Conservation (phyloP, 805 yeast genomes). For the Kuraishia floccosa region DNA sequence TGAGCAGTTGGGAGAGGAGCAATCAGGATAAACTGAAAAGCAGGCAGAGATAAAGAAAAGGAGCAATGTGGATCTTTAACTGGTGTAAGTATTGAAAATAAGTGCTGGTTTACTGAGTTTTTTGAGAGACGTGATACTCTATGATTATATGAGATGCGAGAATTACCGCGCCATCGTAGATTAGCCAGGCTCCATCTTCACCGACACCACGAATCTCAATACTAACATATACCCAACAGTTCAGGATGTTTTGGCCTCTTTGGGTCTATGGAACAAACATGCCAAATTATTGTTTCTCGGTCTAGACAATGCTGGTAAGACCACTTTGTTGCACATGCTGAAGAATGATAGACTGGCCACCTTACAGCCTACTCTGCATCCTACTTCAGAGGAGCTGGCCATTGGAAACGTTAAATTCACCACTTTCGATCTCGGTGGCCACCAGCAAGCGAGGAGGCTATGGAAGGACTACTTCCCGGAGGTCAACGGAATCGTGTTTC, state of each 20-base stretch:
- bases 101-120: too few species aligned
- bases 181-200: too few species aligned
- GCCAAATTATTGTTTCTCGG: slow-evolving; percentile 94
- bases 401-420: slow-evolving; percentile 96
- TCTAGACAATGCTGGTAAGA: slow-evolving; percentile 96
- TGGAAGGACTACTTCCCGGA: slow-evolving; percentile 99
- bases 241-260: slow-evolving; percentile 66
- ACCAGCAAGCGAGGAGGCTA: slow-evolving; percentile 95
- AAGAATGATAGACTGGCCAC: slow-evolving; percentile 96
- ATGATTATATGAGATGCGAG: too few species aligned
- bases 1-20: too few species aligned
- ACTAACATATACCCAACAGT: slow-evolving; percentile 22
- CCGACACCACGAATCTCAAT: too few species aligned
- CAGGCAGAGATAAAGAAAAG: too few species aligned
- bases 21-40: too few species aligned
- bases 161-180: too few species aligned
- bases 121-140: too few species aligned
- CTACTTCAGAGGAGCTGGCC: slow-evolving; percentile 95
- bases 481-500: slow-evolving; percentile 92
- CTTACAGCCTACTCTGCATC: slow-evolving; percentile 95
- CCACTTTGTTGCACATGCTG: slow-evolving; percentile 76
- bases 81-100: slow-evolving; percentile 25
- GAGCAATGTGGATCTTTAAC: slow-evolving; percentile 22
- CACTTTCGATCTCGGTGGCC: slow-evolving; percentile 98
- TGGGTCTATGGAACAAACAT: slow-evolving; percentile 87